Conservation (phyloP, 257 asterid species). For the Nicotiana attenuata region DNA sequence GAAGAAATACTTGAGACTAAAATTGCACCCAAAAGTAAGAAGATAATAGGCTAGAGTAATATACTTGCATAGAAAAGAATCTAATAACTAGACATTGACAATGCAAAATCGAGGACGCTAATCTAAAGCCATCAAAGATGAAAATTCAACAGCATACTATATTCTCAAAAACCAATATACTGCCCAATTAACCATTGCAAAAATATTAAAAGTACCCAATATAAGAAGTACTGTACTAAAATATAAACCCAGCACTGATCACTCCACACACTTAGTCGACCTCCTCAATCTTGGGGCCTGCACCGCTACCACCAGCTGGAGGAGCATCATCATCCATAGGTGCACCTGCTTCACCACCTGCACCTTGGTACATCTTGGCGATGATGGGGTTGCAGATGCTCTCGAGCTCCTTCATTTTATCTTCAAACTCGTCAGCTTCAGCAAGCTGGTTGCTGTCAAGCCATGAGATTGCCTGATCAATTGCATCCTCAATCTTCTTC, state of each 20-base stretch:
- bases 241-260: not conserved
- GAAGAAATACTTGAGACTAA: too few species aligned
- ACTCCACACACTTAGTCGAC: slow-evolving; percentile 21
- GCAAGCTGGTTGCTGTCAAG: slow-evolving; percentile 34
- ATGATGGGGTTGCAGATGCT: slow-evolving; percentile 16
- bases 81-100: not conserved
- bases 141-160: not conserved
- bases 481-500: slow-evolving; percentile 33
- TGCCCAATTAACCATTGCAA: not conserved
- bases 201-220: not conserved
- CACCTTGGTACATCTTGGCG: slow-evolving; percentile 19
- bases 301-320: slow-evolving; percentile 22
- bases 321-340: slow-evolving; percentile 24
- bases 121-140: not conserved
- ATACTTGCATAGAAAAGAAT: too few species aligned
- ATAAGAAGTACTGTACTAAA: not conserved
- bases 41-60: too few species aligned
- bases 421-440: slow-evolving; percentile 35
- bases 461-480: slow-evolving; percentile 26
- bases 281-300: slow-evolving; percentile 41
- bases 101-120: not conserved
- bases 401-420: slow-evolving; percentile 36
- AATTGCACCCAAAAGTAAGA: too few species aligned
- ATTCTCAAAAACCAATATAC: not conserved
- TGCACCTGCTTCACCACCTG: slow-evolving; percentile 18